A percentile compares a stretch with the other conserved stretches of the same genome.
These are phyloP conservation scores for Karstenula rhodostoma DNA, from an alignment of 2,329 filamentous ascomycete genomes.

Conservation along the genomic window DNA sequence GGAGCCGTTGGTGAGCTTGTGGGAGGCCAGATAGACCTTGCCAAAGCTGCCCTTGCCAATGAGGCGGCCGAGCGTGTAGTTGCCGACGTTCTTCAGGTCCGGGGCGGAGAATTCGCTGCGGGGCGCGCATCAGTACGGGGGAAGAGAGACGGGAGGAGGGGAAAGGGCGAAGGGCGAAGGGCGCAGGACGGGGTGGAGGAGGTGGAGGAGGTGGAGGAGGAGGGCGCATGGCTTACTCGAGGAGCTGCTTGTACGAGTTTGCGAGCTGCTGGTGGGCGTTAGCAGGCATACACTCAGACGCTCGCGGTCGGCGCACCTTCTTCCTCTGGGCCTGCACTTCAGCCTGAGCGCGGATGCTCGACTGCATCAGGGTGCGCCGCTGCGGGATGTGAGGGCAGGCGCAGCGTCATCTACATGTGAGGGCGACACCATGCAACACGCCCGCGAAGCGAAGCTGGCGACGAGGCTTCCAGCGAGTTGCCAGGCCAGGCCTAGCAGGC, in stretches of 20 bases:
- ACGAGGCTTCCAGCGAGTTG: not conserved
- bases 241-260: slow-evolving; percentile 93
- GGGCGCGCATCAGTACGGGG: slow-evolving; percentile 29
- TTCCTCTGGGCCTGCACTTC: slow-evolving; percentile 67
- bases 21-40: slow-evolving; percentile 94
- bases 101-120: slow-evolving; percentile 89
- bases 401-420: slow-evolving; percentile 46
- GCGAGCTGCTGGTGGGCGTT: slow-evolving; percentile 73
- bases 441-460: too few relatives aligned
- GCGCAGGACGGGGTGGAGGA: too few relatives aligned
- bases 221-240: slow-evolving; percentile 84
- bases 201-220: too few relatives aligned
- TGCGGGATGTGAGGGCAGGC: slow-evolving; percentile 23
- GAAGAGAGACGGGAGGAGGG: not conserved
- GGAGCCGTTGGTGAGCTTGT: slow-evolving; percentile 98
- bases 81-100: slow-evolving; percentile 91
- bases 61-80: slow-evolving; percentile 88
- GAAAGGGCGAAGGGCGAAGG: too few relatives aligned
- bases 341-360: slow-evolving; percentile 59
- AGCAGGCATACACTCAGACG: slow-evolving; percentile 12
- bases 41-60: slow-evolving; percentile 99
- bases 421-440: slow-evolving; percentile 31
- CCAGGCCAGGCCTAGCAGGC: slow-evolving; percentile 18
- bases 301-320: slow-evolving; percentile 54
- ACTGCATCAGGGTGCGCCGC: slow-evolving; percentile 54